Evolutionary conservation across 805 yeast species (phyloP).

Genomic region (Candida easanensis): DNA sequence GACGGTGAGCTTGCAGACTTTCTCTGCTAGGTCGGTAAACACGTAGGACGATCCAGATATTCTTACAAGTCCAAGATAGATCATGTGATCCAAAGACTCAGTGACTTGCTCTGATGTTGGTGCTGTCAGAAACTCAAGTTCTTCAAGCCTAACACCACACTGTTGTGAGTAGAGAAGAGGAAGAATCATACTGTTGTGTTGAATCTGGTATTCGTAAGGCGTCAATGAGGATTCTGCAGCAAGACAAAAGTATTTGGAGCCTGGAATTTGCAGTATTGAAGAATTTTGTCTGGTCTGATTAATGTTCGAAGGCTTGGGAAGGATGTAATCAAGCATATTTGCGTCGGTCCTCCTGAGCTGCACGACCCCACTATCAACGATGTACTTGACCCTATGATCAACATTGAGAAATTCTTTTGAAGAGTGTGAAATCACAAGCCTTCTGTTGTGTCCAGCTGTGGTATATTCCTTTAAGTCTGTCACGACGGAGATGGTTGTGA

Average conservation of each 20-base stretch:
- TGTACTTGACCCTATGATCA: constrained; percentile 14
- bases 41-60: constrained; percentile 4
- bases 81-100: constrained; percentile 3
- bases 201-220: constrained; percentile 4
- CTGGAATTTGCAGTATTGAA: constrained; percentile 4
- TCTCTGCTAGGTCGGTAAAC: constrained; percentile 2
- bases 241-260: constrained; percentile 13
- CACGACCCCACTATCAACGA: constrained; percentile 11
- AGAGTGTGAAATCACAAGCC: constrained; percentile 1
- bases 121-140: constrained; percentile 6
- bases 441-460: constrained; percentile 4
- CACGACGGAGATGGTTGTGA: constrained; percentile 4
- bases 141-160: not conserved
- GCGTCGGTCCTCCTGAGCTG: constrained; percentile 1
- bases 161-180: constrained; percentile 2
- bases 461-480: constrained; percentile 9
- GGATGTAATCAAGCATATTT: constrained; percentile 9
- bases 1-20: constrained; percentile 1
- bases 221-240: not conserved
- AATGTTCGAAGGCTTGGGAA: not conserved
- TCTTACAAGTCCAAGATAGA: constrained; percentile 8
- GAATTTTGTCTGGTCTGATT: constrained; percentile 3
- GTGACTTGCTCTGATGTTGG: constrained; percentile 3
- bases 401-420: not conserved
- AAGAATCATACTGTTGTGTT: constrained; percentile 1